Base-by-base conservation (phyloP, 2,329 filamentous ascomycete species). In the Paraphoma sp. region DNA sequence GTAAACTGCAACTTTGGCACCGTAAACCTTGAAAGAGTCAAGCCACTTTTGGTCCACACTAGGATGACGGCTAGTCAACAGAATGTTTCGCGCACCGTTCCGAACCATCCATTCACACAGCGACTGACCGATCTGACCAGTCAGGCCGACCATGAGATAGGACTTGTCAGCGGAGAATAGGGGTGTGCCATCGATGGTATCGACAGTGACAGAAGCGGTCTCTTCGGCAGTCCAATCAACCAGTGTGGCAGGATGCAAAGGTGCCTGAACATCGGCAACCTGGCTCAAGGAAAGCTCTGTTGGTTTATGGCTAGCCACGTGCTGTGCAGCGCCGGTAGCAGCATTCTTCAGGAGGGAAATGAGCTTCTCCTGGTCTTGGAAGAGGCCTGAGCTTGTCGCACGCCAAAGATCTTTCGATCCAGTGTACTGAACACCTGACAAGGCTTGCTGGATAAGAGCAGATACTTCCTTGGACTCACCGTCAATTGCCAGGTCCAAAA, bases 41-140 rank as follows among this genome's bases (percentile, higher is more conserved):
- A 62, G 17, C 33, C 18, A 33, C 23, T 16, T 28, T 14, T 10
- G 17, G 7, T 36, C 23, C 33, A 79, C 54, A 9, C 73, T 64
- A 9, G 78, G 75, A 8, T 68, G 72, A 1, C 81, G 75, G 43
- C 78, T 81, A 0, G 77, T 74, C 4, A 83, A 29, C 3, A 62
- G 54, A 3, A 70, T 28, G 29, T 30, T 16, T 17, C 63, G 54
- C 3, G 64, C 68, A 3, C 65, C 66, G 43, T 61, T 46, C 6
- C 38, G 11, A 1, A 68, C 50, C 67, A 70, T 67, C 58, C 59
- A 69, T 10, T 43, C 8, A n/a, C 36, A 40, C 9, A 70, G 31
- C 2, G 64, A 63, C 3, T 18, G 41, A 1, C 65, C 67, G 11
- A 70, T 4, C 2, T 59, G 58, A 3, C 64, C 57, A 9, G 59